Evolutionary conservation across 2,329 filamentous ascomycete species (phyloP).

Genomic region (Aspergillus melleus): DNA sequence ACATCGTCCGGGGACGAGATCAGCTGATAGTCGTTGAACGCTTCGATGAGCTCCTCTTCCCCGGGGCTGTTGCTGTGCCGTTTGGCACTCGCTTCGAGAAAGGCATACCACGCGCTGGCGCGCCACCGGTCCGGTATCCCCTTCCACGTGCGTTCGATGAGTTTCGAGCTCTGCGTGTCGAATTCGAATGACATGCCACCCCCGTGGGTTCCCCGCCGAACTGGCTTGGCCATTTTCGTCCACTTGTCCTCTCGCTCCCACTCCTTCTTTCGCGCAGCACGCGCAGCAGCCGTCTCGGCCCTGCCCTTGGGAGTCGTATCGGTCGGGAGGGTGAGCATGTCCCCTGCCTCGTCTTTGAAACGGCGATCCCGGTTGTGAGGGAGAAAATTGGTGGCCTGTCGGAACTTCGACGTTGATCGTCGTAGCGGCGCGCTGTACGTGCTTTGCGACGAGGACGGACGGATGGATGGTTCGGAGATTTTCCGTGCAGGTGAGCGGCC

Average conservation of each 20-base stretch:
- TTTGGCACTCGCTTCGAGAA: conserved; percentile 75
- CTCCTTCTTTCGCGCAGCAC: conserved; percentile 57
- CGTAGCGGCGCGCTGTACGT: conserved; percentile 43
- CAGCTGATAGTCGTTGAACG: conserved; percentile 72
- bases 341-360: conserved; percentile 59
- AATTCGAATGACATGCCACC: conserved; percentile 73
- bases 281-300: conserved; percentile 50
- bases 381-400: conserved; percentile 54
- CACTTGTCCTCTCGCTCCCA: conserved; percentile 65
- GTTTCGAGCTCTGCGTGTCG: conserved; percentile 76
- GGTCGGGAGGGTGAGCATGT: conserved; percentile 64
- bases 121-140: conserved; percentile 97
- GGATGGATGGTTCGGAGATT: conserved; percentile 45
- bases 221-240: conserved; percentile 63
- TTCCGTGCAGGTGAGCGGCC: conserved; percentile 42
- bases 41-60: conserved; percentile 69
- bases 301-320: conserved; percentile 50
- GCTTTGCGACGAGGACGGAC: conserved; percentile 49
- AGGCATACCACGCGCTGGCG: conserved; percentile 90
- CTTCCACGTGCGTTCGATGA: conserved; percentile 94
- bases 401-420: conserved; percentile 47
- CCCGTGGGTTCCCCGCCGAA: conserved; percentile 48
- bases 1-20: conserved; percentile 83
- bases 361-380: conserved; percentile 56
- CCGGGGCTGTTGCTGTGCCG: conserved; percentile 60